These are phyloP conservation scores for Begonia peltatifolia DNA, from an alignment of 306 rosid genomes.

Conservation along the genomic window DNA sequence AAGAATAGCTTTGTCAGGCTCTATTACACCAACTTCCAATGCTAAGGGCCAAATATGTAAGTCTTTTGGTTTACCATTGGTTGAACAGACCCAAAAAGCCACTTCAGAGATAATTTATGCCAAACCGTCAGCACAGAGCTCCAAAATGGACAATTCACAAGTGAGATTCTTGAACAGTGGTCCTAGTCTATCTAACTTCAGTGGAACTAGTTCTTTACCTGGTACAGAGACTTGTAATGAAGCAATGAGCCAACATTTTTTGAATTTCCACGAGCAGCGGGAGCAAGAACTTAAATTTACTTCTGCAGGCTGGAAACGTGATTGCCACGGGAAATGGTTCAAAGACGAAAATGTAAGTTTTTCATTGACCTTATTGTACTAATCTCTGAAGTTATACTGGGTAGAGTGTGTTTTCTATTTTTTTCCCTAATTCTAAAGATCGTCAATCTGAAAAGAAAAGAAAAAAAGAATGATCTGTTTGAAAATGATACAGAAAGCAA, in stretches of 20 bases:
- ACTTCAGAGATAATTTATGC: constrained; percentile 8
- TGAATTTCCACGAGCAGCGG: constrained; percentile 19
- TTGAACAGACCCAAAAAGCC: constrained; percentile 14
- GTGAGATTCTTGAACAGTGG: constrained; percentile 2
- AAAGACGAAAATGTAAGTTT: constrained; percentile 27
- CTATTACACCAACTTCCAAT: constrained; percentile 11
- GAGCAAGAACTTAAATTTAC: constrained; percentile 32
- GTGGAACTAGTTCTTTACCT: constrained; percentile 4
- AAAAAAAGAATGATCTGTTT: too few relatives aligned
- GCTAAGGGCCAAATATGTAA: constrained; percentile 12
- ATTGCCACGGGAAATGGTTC: constrained; percentile 28
- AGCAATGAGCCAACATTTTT: constrained; percentile 9
- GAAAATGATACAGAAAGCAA: background rate
- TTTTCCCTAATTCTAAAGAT: too few relatives aligned
- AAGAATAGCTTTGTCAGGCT: constrained; percentile 16
- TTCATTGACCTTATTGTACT: background rate
- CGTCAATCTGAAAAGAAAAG: too few relatives aligned
- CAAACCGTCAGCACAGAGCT: constrained; percentile 7
- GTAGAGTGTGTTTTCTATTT: too few relatives aligned
- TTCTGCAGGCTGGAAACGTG: constrained; percentile 33
- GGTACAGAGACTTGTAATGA: constrained; percentile 4
- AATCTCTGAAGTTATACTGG: too few relatives aligned
- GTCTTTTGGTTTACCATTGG: constrained; percentile 11
- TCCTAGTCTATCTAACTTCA: constrained; percentile 6
- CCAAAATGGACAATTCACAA: constrained; percentile 7